Evolutionary conservation across 352 stramenopile genomes (phyloP), one percentile per base, ranked within the genome.

Genomic region (Pythium pyrilobum): DNA sequence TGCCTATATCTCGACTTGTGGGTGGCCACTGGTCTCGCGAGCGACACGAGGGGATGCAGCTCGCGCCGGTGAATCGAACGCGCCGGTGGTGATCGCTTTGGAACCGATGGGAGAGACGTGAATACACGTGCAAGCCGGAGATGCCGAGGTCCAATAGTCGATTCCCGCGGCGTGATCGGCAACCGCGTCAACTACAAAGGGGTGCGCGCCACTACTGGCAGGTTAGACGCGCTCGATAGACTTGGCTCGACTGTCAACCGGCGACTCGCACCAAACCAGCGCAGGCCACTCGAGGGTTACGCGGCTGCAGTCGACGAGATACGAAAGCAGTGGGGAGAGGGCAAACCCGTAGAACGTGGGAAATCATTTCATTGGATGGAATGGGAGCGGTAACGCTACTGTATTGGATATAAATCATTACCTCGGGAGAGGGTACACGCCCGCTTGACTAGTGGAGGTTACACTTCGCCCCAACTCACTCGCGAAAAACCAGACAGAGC

Each of bases 211-310:
- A 51, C 27, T 42, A 25, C 42, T 2, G 21, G 32, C 33, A 15
- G 57, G 41, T 55, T 50, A 51, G 47, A 53, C 47, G 37, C 48
- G 13, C 16, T 9, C 13, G 41, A 48, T 52, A 37, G 40, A 55
- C 29, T 37, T 25, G 42, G 37, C 47, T 59, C 45, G 56, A 64
- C 38, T 63, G 56, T 63, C 46, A 63, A 41, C 34, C 56, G 25
- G 56, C 25, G 56, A 64, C 56, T 64, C 56, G 41, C 45, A 51
- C 31, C 39, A 36, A 58, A 58, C 31, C 31, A n/a, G n/a, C n/a
- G n/a, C n/a, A n/a, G n/a, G n/a, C n/a, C n/a, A n/a, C n/a, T 11
- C 37, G 40, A 29, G 32, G 52, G 52, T 40, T 59, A 59, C 52
- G 23, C 21, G 27, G 2, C 34, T 31, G n/a, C n/a, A n/a, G n/a